Evolutionary conservation across 1,284 basidiomycete species (phyloP).

Genomic region (Neotropicomus parvogracilis): DNA sequence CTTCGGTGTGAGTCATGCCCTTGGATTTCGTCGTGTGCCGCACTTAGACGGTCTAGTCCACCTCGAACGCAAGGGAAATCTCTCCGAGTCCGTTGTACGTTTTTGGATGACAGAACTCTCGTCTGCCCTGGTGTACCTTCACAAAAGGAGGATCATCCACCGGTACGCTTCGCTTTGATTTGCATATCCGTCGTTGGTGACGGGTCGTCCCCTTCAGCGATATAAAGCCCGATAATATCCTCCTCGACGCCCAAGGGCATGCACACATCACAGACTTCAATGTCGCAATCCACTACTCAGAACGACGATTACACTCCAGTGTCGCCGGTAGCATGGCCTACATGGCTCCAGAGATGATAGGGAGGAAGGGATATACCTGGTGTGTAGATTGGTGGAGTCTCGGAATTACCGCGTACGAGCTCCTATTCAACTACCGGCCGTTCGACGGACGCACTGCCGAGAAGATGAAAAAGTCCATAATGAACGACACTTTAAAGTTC

Average conservation of each 20-base stretch:
- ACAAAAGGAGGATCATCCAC: constrained; percentile 90
- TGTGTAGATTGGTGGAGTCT: constrained; percentile 95
- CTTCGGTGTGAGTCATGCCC: constrained; percentile 70
- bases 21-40: constrained; percentile 1
- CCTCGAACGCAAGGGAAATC: constrained; percentile 73
- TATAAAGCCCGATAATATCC: constrained; percentile 95
- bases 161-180: constrained; percentile 52
- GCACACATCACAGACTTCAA: constrained; percentile 98
- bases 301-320: constrained; percentile 80
- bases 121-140: constrained; percentile 84
- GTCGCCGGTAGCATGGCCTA: constrained; percentile 98
- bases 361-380: constrained; percentile 77
- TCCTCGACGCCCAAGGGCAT: constrained; percentile 89
- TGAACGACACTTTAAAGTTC: constrained; percentile 63
- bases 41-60: constrained; percentile 60
- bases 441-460: constrained; percentile 87
- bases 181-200: constrained; percentile 21
- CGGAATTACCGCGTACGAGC: constrained; percentile 85
- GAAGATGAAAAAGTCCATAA: constrained; percentile 79
- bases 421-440: constrained; percentile 83
- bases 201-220: constrained; percentile 55
- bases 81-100: constrained; percentile 79
- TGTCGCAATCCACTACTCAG: constrained; percentile 95
- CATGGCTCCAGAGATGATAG: constrained; percentile 94
- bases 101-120: constrained; percentile 92